These are phyloP conservation scores for Candida maesae DNA, from an alignment of 805 yeast genomes.

Conservation along the genomic window DNA sequence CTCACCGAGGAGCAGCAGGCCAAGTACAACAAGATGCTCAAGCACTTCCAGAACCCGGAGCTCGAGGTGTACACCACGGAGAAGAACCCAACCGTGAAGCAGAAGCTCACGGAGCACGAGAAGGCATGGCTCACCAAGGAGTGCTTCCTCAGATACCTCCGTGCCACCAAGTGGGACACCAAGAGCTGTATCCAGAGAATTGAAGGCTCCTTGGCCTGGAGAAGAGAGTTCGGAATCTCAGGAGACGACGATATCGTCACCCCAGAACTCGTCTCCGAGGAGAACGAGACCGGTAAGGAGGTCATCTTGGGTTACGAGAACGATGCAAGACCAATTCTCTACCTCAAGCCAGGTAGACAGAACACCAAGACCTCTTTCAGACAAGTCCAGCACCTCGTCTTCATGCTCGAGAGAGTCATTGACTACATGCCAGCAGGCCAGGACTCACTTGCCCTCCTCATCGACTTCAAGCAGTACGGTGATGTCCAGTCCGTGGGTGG, in stretches of 20 bases:
- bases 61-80: conserved; percentile 33
- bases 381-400: conserved; percentile 96
- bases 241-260: conserved; percentile 52
- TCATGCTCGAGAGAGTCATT: conserved; percentile 86
- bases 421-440: conserved; percentile 97
- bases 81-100: conserved; percentile 33
- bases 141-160: conserved; percentile 81
- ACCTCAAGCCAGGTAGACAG: conserved; percentile 91
- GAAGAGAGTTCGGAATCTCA: conserved; percentile 84
- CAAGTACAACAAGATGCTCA: conserved; percentile 60
- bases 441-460: conserved; percentile 84
- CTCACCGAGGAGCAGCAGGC: conserved; percentile 52
- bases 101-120: conserved; percentile 54
- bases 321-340: conserved; percentile 86
- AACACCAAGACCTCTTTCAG: conserved; percentile 86
- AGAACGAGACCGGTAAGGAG: conserved; percentile 90
- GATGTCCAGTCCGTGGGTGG: conserved; percentile 21
- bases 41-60: conserved; percentile 49
- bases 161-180: conserved; percentile 90
- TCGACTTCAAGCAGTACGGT: conserved; percentile 81
- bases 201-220: conserved; percentile 80
- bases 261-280: conserved; percentile 52
- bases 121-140: conserved; percentile 93
- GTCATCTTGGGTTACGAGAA: conserved; percentile 88
- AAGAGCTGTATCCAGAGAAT: conserved; percentile 70